These are phyloP conservation scores for Pythium volutum DNA, from an alignment of 352 stramenopile genomes.

Conservation along the genomic window DNA sequence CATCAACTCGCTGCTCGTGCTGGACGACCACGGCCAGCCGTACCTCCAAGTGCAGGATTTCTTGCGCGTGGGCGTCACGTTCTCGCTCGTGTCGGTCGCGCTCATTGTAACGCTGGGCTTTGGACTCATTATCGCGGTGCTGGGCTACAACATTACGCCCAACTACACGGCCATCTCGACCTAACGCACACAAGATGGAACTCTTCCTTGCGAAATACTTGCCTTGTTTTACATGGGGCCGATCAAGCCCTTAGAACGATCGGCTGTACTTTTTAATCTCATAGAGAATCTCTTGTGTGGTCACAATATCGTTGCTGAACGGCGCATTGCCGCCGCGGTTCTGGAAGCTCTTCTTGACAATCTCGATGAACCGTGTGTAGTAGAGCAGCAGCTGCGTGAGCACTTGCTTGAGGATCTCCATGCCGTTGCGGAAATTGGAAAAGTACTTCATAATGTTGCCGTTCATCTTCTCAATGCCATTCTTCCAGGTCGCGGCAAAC, in stretches of 20 bases:
- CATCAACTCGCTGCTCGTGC: constrained; percentile 89
- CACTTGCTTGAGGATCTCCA: constrained; percentile 99
- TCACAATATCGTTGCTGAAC: constrained; percentile 94
- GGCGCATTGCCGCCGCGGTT: constrained; percentile 32
- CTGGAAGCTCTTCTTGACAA: constrained; percentile 92
- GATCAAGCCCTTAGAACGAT: constrained; percentile 69
- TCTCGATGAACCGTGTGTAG: constrained; percentile 98
- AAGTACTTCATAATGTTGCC: constrained; percentile 97
- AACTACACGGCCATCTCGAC: constrained; percentile 25
- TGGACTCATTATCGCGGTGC: constrained; percentile 74
- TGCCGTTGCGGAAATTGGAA: constrained; percentile 98
- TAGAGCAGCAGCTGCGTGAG: constrained; percentile 97
- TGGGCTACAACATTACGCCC: constrained; percentile 74
- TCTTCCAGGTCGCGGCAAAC: constrained; percentile 96
- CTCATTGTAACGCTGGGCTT: constrained; percentile 88
- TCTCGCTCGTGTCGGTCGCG: constrained; percentile 79
- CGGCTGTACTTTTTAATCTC: constrained; percentile 98
- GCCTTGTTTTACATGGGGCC: constrained; percentile 6
- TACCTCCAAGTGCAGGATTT: constrained; percentile 90
- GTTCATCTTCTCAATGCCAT: constrained; percentile 97
- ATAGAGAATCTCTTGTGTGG: constrained; percentile 94
- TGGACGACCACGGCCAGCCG: constrained; percentile 86
- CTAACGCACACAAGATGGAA: not conserved
- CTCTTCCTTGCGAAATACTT: not conserved
- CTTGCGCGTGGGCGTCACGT: constrained; percentile 77